Evolutionary conservation across 2,329 filamentous ascomycete genomes (phyloP).

Genomic region (Cadophora sp.): DNA sequence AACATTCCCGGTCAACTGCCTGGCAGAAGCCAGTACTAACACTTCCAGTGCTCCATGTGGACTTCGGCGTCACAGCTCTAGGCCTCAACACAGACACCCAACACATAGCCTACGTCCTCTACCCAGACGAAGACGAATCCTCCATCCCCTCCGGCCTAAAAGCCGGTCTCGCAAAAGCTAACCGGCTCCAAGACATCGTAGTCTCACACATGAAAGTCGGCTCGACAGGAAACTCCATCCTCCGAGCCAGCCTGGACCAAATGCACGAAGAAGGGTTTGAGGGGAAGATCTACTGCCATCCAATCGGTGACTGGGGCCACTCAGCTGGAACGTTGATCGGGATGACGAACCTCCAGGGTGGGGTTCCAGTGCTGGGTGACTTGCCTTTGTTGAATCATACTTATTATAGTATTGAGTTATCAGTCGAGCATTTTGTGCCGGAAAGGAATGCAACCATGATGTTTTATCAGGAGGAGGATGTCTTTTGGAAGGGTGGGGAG

Average conservation of each 20-base stretch:
- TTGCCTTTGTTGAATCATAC: slow-evolving; percentile 53
- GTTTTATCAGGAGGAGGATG: slow-evolving; percentile 59
- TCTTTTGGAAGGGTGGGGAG: slow-evolving; percentile 52
- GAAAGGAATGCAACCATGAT: slow-evolving; percentile 52
- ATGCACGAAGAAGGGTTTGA: slow-evolving; percentile 53
- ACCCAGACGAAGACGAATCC: slow-evolving; percentile 50
- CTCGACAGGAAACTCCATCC: slow-evolving; percentile 53
- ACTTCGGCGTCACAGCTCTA: slow-evolving; percentile 56
- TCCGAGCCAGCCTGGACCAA: slow-evolving; percentile 48
- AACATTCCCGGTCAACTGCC: too few species aligned
- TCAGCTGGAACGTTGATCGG: slow-evolving; percentile 56
- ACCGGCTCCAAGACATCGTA: slow-evolving; percentile 57
- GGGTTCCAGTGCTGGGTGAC: slow-evolving; percentile 55
- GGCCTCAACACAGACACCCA: slow-evolving; percentile 59
- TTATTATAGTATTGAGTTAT: slow-evolving; percentile 59
- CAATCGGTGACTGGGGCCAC: slow-evolving; percentile 59
- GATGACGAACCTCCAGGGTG: slow-evolving; percentile 57
- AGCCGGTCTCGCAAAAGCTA: slow-evolving; percentile 54
- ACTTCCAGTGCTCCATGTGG: slow-evolving; percentile 52
- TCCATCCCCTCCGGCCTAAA: slow-evolving; percentile 52
- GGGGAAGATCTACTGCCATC: slow-evolving; percentile 57
- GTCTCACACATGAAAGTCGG: slow-evolving; percentile 53
- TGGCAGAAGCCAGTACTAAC: neutral
- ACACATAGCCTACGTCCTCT: slow-evolving; percentile 57
- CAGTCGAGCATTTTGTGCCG: slow-evolving; percentile 54